Percentiles rank a stretch among this genome's conserved stretches.
phyloP scores from a whole-genome alignment of 345 rosid species.

The Garcia nutans region DNA sequence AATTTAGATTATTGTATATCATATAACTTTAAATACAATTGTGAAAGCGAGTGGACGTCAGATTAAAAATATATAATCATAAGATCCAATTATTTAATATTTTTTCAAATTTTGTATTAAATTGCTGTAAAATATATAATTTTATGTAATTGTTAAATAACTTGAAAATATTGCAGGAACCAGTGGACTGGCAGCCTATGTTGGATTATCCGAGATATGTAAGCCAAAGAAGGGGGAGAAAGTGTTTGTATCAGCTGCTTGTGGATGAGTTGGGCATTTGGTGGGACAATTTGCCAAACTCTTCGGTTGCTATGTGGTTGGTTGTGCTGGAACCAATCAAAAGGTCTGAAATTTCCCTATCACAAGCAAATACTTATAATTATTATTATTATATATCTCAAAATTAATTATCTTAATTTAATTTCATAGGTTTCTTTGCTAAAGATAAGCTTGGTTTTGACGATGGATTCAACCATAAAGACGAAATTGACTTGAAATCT shows the following conservation, averaged over 20 bases:
- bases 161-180: neutral
- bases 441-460: constrained; percentile 18
- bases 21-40: too few species aligned
- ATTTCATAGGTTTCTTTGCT: constrained; percentile 3
- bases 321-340: constrained; percentile 27
- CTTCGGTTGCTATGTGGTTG: constrained; percentile 28
- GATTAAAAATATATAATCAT: too few species aligned
- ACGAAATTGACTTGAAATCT: constrained; percentile 1
- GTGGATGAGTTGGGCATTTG: constrained; percentile 29
- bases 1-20: too few species aligned
- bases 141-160: too few species aligned
- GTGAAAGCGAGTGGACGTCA: too few species aligned
- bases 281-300: constrained; percentile 27
- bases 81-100: too few species aligned
- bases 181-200: constrained; percentile 32
- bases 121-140: too few species aligned
- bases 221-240: constrained; percentile 30
- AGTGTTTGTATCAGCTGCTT: constrained; percentile 30
- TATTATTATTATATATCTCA: too few species aligned
- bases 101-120: too few species aligned
- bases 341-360: constrained; percentile 14
- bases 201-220: constrained; percentile 24
- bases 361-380: too few species aligned
- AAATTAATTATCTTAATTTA: neutral
- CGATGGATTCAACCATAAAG: constrained; percentile 26